phyloP scores from a whole-genome alignment of 768 basidiomycete genomes.

The Rhizopogon rudus region DNA sequence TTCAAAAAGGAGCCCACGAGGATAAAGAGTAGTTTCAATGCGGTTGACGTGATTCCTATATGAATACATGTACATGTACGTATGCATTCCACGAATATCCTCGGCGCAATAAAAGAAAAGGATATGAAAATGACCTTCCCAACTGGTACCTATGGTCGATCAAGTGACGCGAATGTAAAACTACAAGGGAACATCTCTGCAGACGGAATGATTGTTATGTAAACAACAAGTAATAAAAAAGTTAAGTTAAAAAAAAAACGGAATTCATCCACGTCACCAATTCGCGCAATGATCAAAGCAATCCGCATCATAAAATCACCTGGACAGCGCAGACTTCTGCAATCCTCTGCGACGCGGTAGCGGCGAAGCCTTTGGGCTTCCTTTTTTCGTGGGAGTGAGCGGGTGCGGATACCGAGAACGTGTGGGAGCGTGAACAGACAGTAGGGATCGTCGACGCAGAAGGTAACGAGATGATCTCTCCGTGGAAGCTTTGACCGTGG shows the following conservation, averaged over 20 bases:
- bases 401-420: conserved; percentile 16
- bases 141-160: not conserved
- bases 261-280: not conserved
- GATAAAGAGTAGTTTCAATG: not conserved
- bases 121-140: not conserved
- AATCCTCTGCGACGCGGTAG: conserved; percentile 6
- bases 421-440: conserved; percentile 9
- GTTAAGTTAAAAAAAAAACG: conserved; percentile 8
- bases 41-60: not conserved
- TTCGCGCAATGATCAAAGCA: not conserved
- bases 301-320: conserved; percentile 1
- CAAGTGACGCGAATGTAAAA: not conserved
- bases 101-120: not conserved
- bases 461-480: conserved; percentile 18
- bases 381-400: conserved; percentile 9
- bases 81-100: not conserved
- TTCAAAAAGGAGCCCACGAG: not conserved
- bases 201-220: not conserved
- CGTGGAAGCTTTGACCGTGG: not conserved
- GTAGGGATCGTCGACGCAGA: conserved; percentile 22
- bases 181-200: conserved; percentile 1
- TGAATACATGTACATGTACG: not conserved
- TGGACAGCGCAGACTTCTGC: not conserved
- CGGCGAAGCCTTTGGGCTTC: conserved; percentile 8
- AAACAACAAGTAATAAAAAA: conserved; percentile 34